Evolutionary conservation across 108 stramenopile species (phyloP), one percentile per base, ranked within the genome.

Genomic region (Stephanodiscus minutulus): DNA sequence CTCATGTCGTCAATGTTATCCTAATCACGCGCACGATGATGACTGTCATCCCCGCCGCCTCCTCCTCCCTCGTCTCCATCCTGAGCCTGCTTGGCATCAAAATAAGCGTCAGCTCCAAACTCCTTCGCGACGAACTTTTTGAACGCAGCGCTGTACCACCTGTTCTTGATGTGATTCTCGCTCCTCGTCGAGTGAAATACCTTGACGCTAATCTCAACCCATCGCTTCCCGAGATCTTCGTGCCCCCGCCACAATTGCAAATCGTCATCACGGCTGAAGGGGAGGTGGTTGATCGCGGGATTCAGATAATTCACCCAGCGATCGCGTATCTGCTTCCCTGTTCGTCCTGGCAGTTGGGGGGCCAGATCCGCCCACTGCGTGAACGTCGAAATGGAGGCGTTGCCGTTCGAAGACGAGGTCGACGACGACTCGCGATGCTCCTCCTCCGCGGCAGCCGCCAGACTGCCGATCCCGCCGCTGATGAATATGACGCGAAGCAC

Each of bases 21-120:
- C n/a, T n/a, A n/a, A n/a, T n/a, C n/a, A n/a, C n/a, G n/a, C n/a
- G n/a, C n/a, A n/a, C n/a, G n/a, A n/a, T n/a, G n/a, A n/a, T n/a
- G n/a, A n/a, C n/a, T n/a, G n/a, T 25, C 52, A 53, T 53, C 25
- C 52, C 9, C 59, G 1, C 6, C 59, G 11, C 21, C 35, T 33
- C 1, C 13, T 36, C 36, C 18, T 0, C 7, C 28, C 1, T 20
- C 33, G 15, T 13, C 57, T 20, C 35, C 33, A 25, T 17, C 57
- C 9, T 58, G 57, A 52, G 22, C 2, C 29, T 43, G 59, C 35
- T 60, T 60, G 0, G 52, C 49, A 36, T 67, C 37, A 54, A 54
- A 13, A 67, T 91, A 88, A 5, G 90, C 87, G 52, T 87, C 82
- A 17, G 85, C 68, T 25, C 90, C 90, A 77, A 88, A 88, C 49